Conservation (phyloP, 768 basidiomycete species). For the Termitomyces sp. region DNA sequence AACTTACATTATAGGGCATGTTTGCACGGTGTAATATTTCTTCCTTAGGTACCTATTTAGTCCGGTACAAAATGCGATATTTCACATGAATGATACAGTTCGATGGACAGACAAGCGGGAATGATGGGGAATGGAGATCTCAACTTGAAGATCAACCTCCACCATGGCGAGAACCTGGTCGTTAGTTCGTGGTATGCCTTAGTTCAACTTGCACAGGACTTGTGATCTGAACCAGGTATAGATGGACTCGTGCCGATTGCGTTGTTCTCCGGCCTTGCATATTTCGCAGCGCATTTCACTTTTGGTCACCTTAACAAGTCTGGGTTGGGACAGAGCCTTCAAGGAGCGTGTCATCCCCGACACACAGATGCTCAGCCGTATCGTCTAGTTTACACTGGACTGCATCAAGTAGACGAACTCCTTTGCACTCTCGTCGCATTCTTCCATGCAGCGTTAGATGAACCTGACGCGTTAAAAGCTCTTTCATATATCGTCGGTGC, state of each 20-base stretch:
- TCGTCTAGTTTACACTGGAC: constrained; percentile 34
- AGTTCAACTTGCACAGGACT: neutral
- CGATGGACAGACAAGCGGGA: neutral
- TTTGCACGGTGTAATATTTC: neutral
- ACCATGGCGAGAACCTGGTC: constrained; percentile 5
- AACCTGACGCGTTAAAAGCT: constrained; percentile 22
- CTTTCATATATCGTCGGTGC: constrained; percentile 33
- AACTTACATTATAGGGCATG: neutral
- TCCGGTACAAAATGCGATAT: neutral
- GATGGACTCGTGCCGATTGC: constrained; percentile 26
- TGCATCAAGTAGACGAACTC: constrained; percentile 25
- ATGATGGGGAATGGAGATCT: neutral
- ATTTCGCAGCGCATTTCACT: constrained; percentile 27
- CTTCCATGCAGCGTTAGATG: constrained; percentile 39
- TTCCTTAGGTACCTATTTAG: neutral
- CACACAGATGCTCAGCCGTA: constrained; percentile 20
- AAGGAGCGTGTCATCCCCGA: constrained; percentile 26
- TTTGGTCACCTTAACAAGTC: constrained; percentile 26
- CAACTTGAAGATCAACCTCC: neutral
- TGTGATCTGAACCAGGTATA: neutral
- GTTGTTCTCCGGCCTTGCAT: constrained; percentile 33
- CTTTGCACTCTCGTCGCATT: constrained; percentile 42
- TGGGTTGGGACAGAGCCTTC: constrained; percentile 22
- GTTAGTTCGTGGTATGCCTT: constrained; percentile 4
- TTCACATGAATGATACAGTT: neutral